phyloP scores from a whole-genome alignment of 805 yeast genomes.

The Saccharomycopsis capsularis region DNA sequence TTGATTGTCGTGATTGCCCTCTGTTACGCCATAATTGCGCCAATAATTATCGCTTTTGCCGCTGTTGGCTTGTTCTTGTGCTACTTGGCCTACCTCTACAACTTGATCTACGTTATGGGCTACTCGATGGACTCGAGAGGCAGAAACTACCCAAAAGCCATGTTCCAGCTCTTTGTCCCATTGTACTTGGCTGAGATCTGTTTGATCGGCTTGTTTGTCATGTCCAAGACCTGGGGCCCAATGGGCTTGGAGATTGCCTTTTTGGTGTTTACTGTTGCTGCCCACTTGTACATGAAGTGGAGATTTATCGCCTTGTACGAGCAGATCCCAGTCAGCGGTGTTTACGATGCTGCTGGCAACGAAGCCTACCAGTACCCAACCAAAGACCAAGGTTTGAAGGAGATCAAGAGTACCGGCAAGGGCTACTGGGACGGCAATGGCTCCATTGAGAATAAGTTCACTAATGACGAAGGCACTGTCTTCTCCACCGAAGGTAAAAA shows the following conservation, averaged over 20 bases:
- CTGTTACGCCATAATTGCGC: slow-evolving; percentile 73
- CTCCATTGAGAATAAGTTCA: slow-evolving; percentile 27
- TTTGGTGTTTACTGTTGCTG: slow-evolving; percentile 48
- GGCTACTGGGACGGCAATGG: slow-evolving; percentile 26
- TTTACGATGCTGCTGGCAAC: slow-evolving; percentile 34
- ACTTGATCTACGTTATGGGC: slow-evolving; percentile 53
- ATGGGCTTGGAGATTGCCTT: slow-evolving; percentile 62
- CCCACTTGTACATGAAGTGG: slow-evolving; percentile 53
- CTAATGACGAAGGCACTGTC: slow-evolving; percentile 21
- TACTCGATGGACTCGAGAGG: slow-evolving; percentile 63
- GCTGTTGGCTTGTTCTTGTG: slow-evolving; percentile 48
- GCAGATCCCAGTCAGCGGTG: slow-evolving; percentile 59
- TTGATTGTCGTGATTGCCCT: slow-evolving; percentile 66
- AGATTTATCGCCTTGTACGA: slow-evolving; percentile 59
- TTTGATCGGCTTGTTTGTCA: slow-evolving; percentile 62
- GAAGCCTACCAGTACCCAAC: slow-evolving; percentile 45
- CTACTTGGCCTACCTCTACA: slow-evolving; percentile 57
- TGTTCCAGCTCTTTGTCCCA: slow-evolving; percentile 67
- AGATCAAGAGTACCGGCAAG: slow-evolving; percentile 47
- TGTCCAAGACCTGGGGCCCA: slow-evolving; percentile 74
- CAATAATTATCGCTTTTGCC: slow-evolving; percentile 64
- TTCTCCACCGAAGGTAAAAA: background rate
- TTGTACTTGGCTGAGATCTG: slow-evolving; percentile 66
- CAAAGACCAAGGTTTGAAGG: slow-evolving; percentile 57
- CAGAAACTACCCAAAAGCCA: slow-evolving; percentile 62